Percentiles rank a stretch among this genome's conserved stretches.
phyloP scores from a whole-genome alignment of 2,329 filamentous ascomycete species.

The Dothiorella sarmentorum region DNA sequence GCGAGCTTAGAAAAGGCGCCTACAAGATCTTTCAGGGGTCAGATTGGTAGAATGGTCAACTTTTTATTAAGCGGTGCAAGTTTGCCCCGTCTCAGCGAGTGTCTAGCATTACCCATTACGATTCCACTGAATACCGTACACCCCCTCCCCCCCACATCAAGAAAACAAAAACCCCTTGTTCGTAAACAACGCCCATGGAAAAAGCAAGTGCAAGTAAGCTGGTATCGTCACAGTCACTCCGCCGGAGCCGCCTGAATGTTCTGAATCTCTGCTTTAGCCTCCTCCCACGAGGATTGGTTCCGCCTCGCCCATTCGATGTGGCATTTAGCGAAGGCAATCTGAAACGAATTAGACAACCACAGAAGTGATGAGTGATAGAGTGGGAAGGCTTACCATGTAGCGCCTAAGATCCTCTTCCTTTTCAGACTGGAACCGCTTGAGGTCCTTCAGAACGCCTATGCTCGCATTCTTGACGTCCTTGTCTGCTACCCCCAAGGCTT shows the following conservation, averaged over 20 bases:
- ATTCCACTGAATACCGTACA: conserved; percentile 7
- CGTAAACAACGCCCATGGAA: background rate
- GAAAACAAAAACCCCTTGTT: background rate
- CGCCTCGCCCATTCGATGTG: conserved; percentile 94
- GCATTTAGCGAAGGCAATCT: conserved; percentile 89
- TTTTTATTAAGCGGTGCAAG: background rate
- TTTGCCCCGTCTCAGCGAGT: background rate
- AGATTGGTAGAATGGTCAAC: background rate
- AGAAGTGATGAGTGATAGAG: background rate
- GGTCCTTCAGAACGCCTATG: conserved; percentile 78
- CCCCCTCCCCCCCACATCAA: background rate
- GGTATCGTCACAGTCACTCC: conserved; percentile 16
- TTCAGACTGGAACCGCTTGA: conserved; percentile 89
- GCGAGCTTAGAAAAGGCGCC: background rate
- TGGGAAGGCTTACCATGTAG: conserved; percentile 77
- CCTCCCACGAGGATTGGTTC: conserved; percentile 87
- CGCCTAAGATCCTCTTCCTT: conserved; percentile 91
- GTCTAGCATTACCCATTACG: conserved; percentile 5
- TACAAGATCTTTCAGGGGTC: background rate
- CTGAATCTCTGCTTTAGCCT: conserved; percentile 79
- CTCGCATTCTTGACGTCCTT: conserved; percentile 94
- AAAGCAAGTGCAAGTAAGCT: background rate
- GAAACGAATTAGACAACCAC: too few relatives aligned
- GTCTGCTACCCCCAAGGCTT: conserved; percentile 82
- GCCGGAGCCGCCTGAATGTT: conserved; percentile 63